A percentile compares a stretch with the other conserved stretches of the same genome.
phyloP scores from a whole-genome alignment of 2,329 filamentous ascomycete genomes.

The Trichophyton simii region DNA sequence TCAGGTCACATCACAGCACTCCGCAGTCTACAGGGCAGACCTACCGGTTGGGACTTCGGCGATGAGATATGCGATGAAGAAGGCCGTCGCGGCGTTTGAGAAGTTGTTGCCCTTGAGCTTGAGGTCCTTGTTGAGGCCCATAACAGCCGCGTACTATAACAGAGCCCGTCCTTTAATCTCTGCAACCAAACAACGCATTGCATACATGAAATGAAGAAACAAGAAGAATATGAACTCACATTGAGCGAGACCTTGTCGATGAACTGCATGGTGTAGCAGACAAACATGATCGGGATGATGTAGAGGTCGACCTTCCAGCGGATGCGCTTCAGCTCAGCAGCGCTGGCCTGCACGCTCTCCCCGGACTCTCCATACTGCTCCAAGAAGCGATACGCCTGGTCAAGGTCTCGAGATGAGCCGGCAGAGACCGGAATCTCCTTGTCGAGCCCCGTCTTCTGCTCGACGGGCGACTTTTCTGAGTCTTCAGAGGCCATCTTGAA shows the following conservation, averaged over 20 bases:
- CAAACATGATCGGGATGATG: slow-evolving; percentile 42
- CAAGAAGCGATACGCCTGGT: slow-evolving; percentile 6
- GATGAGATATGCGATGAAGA: slow-evolving; percentile 49
- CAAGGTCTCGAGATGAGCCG: background rate
- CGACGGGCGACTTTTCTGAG: background rate
- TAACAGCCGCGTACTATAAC: slow-evolving; percentile 50
- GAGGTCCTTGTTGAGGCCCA: slow-evolving; percentile 47
- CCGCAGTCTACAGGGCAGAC: slow-evolving; percentile 7
- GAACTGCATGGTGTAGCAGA: slow-evolving; percentile 48
- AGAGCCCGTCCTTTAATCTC: background rate
- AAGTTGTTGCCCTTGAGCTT: slow-evolving; percentile 48
- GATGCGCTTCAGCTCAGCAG: slow-evolving; percentile 16
- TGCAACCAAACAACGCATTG: background rate
- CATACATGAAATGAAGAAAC: background rate
- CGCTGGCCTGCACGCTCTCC: background rate
- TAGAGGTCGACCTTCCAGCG: slow-evolving; percentile 28
- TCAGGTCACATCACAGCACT: background rate
- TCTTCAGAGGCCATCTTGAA: background rate
- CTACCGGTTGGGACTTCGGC: slow-evolving; percentile 49
- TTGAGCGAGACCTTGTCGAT: slow-evolving; percentile 44
- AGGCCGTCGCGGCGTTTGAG: slow-evolving; percentile 48
- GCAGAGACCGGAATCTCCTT: background rate
- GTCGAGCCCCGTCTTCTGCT: background rate
- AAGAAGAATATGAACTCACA: slow-evolving; percentile 39
- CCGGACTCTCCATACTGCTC: background rate